Base-by-base conservation (phyloP, 257 asterid species). In the Solanum sitiens region DNA sequence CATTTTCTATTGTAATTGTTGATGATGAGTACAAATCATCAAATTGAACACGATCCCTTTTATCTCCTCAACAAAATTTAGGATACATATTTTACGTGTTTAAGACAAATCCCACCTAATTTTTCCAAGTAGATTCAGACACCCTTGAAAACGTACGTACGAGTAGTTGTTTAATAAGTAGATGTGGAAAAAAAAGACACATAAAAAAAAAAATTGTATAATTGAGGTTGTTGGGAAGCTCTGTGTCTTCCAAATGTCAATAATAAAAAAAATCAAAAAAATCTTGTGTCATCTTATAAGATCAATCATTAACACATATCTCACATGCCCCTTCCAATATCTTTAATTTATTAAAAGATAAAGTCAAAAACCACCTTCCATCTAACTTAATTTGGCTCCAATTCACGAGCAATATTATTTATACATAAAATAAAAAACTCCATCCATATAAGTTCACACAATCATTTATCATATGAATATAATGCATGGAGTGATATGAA, bases 51-150 rank as follows among this genome's bases (percentile, higher is more conserved):
- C 21, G 39, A 37, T 61, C 4, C 8, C 45, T 68, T 37, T 32
- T 61, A 8, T 10, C n/a, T 56, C 25, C 39, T 65, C 23, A 4
- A 23, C 35, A 20, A 83, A 59, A 86, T 86, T 84, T 86, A 11
- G 37, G 77, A 87, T 23, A 50, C 61, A 16, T 15, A 15, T 21
- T 50, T 50, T 16, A 50, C 61, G 61, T 50, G 23, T 50, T 15
- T 50, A 50, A 15, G 61, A 15, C 61, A 50, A 50, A 50, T 76
- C 88, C 89, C 89, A 90, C 91, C 93, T 88, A 89, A 83, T 84
- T 90, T 91, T 72, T 92, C 93, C 96, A 90, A 95, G 93, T 94
- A 92, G 92, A 91, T 91, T 91, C 91, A 89, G 91, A 89, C 91
- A 91, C 87, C 83, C 91, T 73, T 86, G 86, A 89, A 88, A 74